Conservation (phyloP, 306 rosid genomes). For the Pterocarpus macrocarpus region DNA sequence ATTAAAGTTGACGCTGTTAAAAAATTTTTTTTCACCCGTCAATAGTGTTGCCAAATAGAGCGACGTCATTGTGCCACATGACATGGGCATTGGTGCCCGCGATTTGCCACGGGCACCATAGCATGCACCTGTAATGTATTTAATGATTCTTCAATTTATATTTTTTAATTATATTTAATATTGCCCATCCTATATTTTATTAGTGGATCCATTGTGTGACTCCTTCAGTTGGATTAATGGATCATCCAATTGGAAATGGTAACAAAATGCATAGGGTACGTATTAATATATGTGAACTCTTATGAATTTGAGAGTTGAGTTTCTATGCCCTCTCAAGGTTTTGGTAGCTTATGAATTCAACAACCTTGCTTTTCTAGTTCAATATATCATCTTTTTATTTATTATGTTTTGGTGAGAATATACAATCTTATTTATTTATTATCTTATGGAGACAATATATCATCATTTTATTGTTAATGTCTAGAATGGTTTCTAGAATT, state of each 20-base stretch:
- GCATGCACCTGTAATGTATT: neutral
- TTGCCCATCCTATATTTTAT: neutral
- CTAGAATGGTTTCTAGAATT: conserved; percentile 13
- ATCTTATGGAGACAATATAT: neutral
- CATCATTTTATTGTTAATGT: neutral
- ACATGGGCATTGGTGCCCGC: no score
- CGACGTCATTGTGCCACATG: no score
- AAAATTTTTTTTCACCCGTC: no score
- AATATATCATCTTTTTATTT: conserved; percentile 24
- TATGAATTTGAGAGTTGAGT: neutral
- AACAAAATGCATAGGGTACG: no score
- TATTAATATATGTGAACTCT: neutral
- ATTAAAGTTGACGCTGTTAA: no score
- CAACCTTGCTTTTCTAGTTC: neutral
- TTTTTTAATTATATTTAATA: neutral
- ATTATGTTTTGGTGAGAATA: neutral
- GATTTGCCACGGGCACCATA: no score
- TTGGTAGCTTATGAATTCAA: neutral
- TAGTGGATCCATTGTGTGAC: neutral
- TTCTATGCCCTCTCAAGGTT: neutral
- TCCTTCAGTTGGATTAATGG: no score
- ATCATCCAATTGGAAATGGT: no score
- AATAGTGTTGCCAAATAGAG: no score
- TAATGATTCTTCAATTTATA: neutral
- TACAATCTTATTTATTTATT: neutral